A percentile compares a stretch with the other conserved stretches of the same genome.
phyloP scores from a whole-genome alignment of 352 stramenopile genomes.

The Plasmopara muralis region DNA sequence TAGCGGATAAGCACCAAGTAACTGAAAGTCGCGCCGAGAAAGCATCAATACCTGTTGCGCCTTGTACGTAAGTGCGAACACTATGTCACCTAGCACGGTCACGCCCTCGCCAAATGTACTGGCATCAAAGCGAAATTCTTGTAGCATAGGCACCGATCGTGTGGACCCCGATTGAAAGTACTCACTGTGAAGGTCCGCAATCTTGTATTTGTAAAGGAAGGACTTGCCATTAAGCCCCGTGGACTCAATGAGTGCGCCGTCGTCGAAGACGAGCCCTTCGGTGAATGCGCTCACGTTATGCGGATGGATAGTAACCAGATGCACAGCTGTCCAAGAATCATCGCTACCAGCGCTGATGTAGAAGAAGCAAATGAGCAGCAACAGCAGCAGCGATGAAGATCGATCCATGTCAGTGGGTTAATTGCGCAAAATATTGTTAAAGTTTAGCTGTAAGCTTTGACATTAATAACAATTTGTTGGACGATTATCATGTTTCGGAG shows the following conservation, averaged over 20 bases:
- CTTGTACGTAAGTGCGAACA: conserved; percentile 84
- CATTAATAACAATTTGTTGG: too few species aligned
- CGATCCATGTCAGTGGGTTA: neutral
- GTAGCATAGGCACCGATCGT: conserved; percentile 14
- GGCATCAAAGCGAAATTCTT: conserved; percentile 52
- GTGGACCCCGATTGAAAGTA: conserved; percentile 11
- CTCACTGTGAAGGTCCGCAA: conserved; percentile 20
- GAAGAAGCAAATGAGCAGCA: conserved; percentile 5
- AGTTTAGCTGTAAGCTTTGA: too few species aligned
- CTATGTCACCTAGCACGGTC: conserved; percentile 54
- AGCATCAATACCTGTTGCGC: conserved; percentile 53
- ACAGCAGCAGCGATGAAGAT: conserved; percentile 7
- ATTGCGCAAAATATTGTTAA: too few species aligned
- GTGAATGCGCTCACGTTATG: conserved; percentile 68
- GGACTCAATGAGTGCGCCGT: conserved; percentile 61
- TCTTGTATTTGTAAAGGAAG: conserved; percentile 64
- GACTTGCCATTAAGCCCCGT: conserved; percentile 56
- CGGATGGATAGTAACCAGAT: conserved; percentile 52
- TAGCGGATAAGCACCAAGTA: conserved; percentile 47
- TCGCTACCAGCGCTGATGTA: conserved; percentile 4
- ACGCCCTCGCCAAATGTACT: conserved; percentile 79
- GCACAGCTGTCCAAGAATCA: conserved; percentile 30
- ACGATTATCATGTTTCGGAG: too few species aligned
- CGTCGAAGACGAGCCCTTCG: conserved; percentile 63
- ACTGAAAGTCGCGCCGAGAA: conserved; percentile 44